These are phyloP conservation scores for Arctium lappa DNA, from an alignment of 129 eudicot genomes.

Conservation along the genomic window DNA sequence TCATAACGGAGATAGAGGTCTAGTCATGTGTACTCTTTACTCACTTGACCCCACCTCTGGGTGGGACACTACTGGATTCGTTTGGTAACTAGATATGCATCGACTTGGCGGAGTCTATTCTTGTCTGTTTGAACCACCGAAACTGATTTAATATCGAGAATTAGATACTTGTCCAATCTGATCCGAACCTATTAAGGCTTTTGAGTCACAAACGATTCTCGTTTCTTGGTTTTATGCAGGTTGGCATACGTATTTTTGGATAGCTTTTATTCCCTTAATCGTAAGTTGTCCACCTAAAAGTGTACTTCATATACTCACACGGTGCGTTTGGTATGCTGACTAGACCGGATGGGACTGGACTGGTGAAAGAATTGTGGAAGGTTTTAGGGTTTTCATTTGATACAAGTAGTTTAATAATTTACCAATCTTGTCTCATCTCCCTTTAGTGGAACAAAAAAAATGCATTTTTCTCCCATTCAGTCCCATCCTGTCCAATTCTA, in stretches of 20 bases:
- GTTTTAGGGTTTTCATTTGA: background rate
- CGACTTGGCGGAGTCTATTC: background rate
- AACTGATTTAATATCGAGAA: background rate
- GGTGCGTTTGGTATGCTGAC: background rate
- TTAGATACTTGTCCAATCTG: background rate
- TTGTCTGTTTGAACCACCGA: background rate
- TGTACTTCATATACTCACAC: background rate
- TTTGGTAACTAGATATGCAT: background rate
- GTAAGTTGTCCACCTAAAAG: constrained; percentile 43
- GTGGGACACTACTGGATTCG: background rate
- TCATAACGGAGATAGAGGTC: background rate
- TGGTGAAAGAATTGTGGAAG: background rate
- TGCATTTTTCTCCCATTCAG: background rate
- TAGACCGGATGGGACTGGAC: background rate
- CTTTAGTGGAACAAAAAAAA: background rate
- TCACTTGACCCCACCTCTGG: background rate
- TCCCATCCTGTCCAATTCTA: background rate
- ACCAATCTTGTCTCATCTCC: background rate
- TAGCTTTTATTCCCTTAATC: constrained; percentile 74
- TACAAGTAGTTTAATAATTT: background rate
- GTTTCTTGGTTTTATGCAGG: constrained; percentile 42
- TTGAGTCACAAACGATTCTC: background rate
- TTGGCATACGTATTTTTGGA: constrained; percentile 97
- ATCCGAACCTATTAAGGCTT: background rate
- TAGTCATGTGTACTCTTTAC: background rate